These are phyloP conservation scores for Leishmania turanica DNA, from an alignment of 208 protist genomes.

Conservation along the genomic window DNA sequence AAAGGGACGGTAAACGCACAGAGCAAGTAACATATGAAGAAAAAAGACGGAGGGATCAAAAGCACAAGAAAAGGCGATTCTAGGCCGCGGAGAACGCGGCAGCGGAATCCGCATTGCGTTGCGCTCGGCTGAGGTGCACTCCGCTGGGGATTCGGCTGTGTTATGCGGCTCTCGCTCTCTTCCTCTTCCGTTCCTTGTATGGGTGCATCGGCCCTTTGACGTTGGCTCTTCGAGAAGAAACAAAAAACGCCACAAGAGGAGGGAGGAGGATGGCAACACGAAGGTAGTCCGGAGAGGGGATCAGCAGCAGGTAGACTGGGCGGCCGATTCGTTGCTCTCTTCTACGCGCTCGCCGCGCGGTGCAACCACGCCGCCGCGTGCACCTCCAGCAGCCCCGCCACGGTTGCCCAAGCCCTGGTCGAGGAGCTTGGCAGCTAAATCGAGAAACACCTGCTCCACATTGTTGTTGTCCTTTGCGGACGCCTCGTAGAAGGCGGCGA, in stretches of 20 bases:
- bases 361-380: constrained; percentile 25
- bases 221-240: neutral
- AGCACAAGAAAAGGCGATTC: neutral
- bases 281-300: constrained; percentile 3
- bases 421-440: constrained; percentile 93
- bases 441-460: constrained; percentile 85
- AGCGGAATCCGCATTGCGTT: neutral
- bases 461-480: constrained; percentile 89
- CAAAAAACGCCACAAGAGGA: neutral
- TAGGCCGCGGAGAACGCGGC: neutral
- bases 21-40: neutral
- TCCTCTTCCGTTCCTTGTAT: neutral
- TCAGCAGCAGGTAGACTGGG: constrained; percentile 38
- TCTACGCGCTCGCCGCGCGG: constrained; percentile 33
- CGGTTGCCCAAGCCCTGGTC: constrained; percentile 76
- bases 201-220: neutral
- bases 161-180: neutral
- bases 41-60: constrained; percentile 17
- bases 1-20: neutral
- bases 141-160: neutral
- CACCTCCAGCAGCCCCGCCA: constrained; percentile 10
- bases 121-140: neutral
- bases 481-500: constrained; percentile 84
- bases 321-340: constrained; percentile 22
- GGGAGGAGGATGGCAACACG: neutral